Evolutionary conservation across 2,329 filamentous ascomycete species (phyloP), one percentile per base, ranked within the genome.

Genomic region (Pseudogymnoascus sp.): DNA sequence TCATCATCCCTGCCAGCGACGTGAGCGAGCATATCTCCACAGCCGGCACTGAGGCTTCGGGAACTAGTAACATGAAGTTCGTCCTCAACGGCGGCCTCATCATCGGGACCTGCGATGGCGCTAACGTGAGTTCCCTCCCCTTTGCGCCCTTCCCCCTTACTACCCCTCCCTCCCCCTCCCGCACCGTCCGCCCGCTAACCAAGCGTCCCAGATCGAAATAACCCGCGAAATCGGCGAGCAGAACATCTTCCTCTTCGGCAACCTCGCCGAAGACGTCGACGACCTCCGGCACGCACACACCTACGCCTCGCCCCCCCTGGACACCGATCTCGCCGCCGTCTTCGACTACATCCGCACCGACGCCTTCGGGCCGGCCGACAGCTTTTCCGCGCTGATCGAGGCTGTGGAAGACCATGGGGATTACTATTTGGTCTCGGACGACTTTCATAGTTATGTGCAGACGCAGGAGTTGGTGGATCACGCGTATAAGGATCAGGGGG

Each of bases 11-110:
- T 11, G 94, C 94, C 11, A 96, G 91, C 19, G 94, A 99, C 71
- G 88, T 99, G 71, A 96, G 92, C 76, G 94, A 99, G 79, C 94
- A 99, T 75, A 99, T 99, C 72, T 97, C 94, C 2, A 99, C 94
- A 23, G 94, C 94, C 38, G 94, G 94, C 59, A 99, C 94, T 1
- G 94, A 99, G 82, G 85, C 85, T 19, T 87, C 84, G 66, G 93
- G 93, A 66, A 96, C 92, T 11, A 96, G 91, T 72, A 99, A 99
- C 84, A 99, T 99, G 94, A 99, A 99, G 77, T 99, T 99, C 75
- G 94, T 97, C 12, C 82, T 99, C 71, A 99, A 97, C 71, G 94
- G 94, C 67, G 94, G 94, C 66, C 81, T 99, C 65, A 96, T 99
- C 72, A 99, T 99, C 69, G 94, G 94, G 69, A 99, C 94, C 19